Evolutionary conservation across 2,329 filamentous ascomycete species (phyloP).

Genomic region (Thielaviopsis punctulata): DNA sequence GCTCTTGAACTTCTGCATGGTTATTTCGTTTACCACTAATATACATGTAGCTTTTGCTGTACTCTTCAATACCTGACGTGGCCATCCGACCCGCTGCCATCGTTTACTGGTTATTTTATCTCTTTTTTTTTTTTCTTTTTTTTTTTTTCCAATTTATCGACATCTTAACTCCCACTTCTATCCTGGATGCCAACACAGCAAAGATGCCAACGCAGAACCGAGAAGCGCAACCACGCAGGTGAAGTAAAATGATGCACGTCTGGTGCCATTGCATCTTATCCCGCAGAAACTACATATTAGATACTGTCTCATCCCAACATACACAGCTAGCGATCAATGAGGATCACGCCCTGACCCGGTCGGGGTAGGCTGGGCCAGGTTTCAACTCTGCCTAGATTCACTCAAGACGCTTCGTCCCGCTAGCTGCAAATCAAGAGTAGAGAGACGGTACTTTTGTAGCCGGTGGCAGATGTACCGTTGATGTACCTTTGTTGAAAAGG

Average conservation of each 20-base stretch:
- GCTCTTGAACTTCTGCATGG: no score
- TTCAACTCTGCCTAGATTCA: no score
- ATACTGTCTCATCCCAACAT: no score
- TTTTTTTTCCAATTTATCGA: not conserved
- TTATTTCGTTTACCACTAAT: not conserved
- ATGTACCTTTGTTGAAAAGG: no score
- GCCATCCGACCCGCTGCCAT: not conserved
- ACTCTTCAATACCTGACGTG: not conserved
- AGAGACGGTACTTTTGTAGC: no score
- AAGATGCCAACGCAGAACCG: not conserved
- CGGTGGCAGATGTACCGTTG: no score
- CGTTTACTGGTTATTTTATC: not conserved
- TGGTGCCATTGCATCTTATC: no score
- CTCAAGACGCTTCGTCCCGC: no score
- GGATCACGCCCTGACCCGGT: no score
- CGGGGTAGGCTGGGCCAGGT: no score
- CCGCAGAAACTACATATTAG: not conserved
- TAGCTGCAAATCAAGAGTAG: no score
- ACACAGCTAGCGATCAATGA: no score
- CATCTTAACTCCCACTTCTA: not conserved
- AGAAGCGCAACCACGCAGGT: not conserved
- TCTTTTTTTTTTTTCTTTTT: not conserved
- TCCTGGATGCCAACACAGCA: not conserved
- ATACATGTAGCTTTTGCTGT: not conserved
- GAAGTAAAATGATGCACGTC: not conserved